Evolutionary conservation across 2,329 filamentous ascomycete species (phyloP).

Genomic region (Coniochaeta prunicola): DNA sequence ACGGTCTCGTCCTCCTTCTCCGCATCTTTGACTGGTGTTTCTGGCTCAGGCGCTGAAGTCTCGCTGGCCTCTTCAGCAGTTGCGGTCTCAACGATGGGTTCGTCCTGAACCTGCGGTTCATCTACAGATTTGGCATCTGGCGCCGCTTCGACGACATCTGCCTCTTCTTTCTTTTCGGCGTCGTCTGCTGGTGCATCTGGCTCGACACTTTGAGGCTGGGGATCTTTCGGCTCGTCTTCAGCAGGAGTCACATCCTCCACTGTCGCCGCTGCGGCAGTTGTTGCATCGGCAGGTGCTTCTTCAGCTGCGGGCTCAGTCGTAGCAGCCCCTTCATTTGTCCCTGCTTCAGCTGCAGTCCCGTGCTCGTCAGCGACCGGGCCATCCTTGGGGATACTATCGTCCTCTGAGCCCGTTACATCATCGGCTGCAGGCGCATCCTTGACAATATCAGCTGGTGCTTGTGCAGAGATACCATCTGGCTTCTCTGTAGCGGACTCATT

Average conservation of each 20-base stretch:
- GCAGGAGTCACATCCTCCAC: not conserved
- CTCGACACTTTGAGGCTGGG: not conserved
- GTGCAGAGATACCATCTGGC: not conserved
- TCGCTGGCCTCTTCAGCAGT: not conserved
- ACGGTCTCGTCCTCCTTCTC: not conserved
- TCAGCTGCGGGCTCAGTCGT: not conserved
- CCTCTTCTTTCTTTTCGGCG: not conserved
- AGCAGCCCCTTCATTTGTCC: not conserved
- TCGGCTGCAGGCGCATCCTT: not conserved
- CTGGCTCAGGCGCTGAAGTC: not conserved
- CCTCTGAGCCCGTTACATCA: too few species aligned
- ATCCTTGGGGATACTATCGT: not conserved
- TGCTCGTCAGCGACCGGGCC: not conserved
- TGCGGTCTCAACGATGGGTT: not conserved
- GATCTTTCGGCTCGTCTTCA: not conserved
- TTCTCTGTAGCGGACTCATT: not conserved
- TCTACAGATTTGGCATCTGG: not conserved
- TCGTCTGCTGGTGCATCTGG: not conserved
- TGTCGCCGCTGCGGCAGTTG: not conserved
- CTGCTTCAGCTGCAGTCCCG: not conserved
- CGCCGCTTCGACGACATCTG: not conserved
- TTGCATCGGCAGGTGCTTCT: not conserved
- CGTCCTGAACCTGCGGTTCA: not conserved
- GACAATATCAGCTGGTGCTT: not conserved
- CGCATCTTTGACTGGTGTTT: not conserved